phyloP scores from a whole-genome alignment of 441 rosid genomes.

The Erodium trifolium region DNA sequence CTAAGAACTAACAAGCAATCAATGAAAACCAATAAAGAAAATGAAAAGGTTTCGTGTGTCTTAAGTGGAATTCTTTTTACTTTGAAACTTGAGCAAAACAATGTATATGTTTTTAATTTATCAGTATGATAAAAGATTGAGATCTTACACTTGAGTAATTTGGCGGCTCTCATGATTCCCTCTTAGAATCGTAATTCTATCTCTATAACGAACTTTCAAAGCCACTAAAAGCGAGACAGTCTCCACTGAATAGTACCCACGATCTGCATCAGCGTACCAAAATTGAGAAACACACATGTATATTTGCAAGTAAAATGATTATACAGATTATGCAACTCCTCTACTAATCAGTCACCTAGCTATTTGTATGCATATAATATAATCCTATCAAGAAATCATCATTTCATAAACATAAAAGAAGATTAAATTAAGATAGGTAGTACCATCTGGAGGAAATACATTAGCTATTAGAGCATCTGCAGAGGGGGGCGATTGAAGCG shows the following conservation, averaged over 20 bases:
- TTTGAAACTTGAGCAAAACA: too few relatives aligned
- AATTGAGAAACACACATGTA: background rate
- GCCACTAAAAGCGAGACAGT: constrained; percentile 95
- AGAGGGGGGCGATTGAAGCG: too few relatives aligned
- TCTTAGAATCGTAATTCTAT: constrained; percentile 85
- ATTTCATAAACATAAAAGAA: background rate
- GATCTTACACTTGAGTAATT: constrained; percentile 90
- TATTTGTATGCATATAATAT: too few relatives aligned
- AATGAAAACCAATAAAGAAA: background rate
- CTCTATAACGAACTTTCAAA: constrained; percentile 87
- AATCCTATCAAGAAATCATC: too few relatives aligned
- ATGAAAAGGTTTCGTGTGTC: too few relatives aligned
- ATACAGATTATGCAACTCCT: background rate
- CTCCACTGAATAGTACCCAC: constrained; percentile 96
- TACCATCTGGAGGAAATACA: background rate
- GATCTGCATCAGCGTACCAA: constrained; percentile 45
- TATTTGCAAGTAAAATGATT: background rate
- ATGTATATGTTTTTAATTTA: too few relatives aligned
- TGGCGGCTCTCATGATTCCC: constrained; percentile 29
- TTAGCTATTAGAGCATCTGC: background rate
- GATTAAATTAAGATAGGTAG: background rate
- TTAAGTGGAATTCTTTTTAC: too few relatives aligned
- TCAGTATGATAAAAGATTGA: too few relatives aligned
- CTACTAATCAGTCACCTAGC: background rate
- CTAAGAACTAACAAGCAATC: background rate